phyloP scores from a whole-genome alignment of 2,329 filamentous ascomycete genomes.

The Calonectria pteridis region DNA sequence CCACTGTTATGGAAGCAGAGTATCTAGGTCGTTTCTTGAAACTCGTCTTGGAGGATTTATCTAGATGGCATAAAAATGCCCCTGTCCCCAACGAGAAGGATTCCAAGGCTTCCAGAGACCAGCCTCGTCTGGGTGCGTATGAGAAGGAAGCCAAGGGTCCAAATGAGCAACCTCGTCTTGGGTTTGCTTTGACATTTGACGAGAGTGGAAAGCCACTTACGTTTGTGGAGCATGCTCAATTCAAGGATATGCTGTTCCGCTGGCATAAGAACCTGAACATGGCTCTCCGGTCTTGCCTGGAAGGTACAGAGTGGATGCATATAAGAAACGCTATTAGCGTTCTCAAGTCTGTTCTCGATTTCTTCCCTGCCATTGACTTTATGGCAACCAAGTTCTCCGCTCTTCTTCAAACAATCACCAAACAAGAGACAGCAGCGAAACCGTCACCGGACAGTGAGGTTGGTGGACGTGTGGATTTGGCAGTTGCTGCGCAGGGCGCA shows the following conservation, averaged over 20 bases:
- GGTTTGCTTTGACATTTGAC: conserved; percentile 82
- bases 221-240: conserved; percentile 87
- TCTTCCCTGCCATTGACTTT: conserved; percentile 91
- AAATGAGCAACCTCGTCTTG: conserved; percentile 71
- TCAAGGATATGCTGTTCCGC: conserved; percentile 85
- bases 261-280: conserved; percentile 89
- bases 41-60: conserved; percentile 83
- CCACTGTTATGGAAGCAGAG: conserved; percentile 90
- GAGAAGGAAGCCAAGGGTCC: conserved; percentile 78
- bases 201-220: conserved; percentile 73
- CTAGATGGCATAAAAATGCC: conserved; percentile 86
- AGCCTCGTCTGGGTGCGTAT: conserved; percentile 78
- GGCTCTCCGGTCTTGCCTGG: conserved; percentile 85
- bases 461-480: conserved; percentile 78
- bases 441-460: conserved; percentile 61
- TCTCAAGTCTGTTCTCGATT: conserved; percentile 82
- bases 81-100: conserved; percentile 58
- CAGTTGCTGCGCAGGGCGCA: conserved; percentile 78
- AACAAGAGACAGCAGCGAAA: conserved; percentile 68
- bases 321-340: conserved; percentile 95
- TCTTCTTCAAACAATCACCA: conserved; percentile 75
- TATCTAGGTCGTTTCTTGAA: conserved; percentile 93
- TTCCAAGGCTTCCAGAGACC: conserved; percentile 52
- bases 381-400: conserved; percentile 79
- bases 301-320: conserved; percentile 93